These are phyloP conservation scores for Pterocarpus macrocarpus DNA, from an alignment of 306 rosid genomes.

Conservation along the genomic window DNA sequence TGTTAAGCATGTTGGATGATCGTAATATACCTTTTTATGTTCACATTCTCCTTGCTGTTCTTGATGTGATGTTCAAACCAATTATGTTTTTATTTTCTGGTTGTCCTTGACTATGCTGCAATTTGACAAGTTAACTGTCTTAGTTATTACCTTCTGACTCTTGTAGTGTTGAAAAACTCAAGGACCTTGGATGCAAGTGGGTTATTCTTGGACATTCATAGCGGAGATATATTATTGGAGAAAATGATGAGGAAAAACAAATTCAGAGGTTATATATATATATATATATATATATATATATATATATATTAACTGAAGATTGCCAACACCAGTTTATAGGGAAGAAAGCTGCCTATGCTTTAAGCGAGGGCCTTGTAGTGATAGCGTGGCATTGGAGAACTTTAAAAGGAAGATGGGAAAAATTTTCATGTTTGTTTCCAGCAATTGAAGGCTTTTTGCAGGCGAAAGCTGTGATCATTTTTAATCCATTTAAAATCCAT, in stretches of 20 bases:
- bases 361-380: slow-evolving; percentile 92
- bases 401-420: slow-evolving; percentile 94
- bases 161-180: slow-evolving; percentile 90
- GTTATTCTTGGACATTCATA: slow-evolving; percentile 99
- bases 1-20: slow-evolving; percentile 16
- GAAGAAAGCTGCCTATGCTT: slow-evolving; percentile 97
- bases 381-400: slow-evolving; percentile 96
- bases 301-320: slow-evolving; percentile 49
- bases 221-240: slow-evolving; percentile 94
- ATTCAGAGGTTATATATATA: slow-evolving; percentile 23
- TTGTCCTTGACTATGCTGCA: not conserved
- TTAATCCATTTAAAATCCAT: not conserved
- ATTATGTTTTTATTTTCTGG: slow-evolving; percentile 19
- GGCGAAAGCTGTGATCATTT: slow-evolving; percentile 57
- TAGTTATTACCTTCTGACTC: slow-evolving; percentile 31
- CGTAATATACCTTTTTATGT: slow-evolving; percentile 15
- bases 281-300: not conserved
- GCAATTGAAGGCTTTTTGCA: slow-evolving; percentile 93
- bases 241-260: slow-evolving; percentile 84
- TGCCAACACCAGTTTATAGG: slow-evolving; percentile 84
- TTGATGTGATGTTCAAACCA: slow-evolving; percentile 22
- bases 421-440: slow-evolving; percentile 83
- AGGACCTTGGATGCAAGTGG: slow-evolving; percentile 93
- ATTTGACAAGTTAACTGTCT: slow-evolving; percentile 28
- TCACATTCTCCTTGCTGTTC: slow-evolving; percentile 22